phyloP scores from a whole-genome alignment of 768 basidiomycete species.

The Lenzites betulinus region DNA sequence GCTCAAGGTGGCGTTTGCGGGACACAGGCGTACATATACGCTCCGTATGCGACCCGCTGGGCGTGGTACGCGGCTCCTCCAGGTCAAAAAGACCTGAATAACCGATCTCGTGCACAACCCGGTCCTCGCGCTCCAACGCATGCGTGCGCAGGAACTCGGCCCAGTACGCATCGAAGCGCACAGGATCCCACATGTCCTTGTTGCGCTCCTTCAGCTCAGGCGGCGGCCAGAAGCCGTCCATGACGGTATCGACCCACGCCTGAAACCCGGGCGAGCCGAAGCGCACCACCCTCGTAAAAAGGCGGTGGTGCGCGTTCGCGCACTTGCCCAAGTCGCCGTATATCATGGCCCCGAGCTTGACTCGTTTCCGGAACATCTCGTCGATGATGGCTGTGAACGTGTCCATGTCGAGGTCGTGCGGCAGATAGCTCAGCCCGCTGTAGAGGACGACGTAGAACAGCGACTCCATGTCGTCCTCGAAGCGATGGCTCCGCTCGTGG shows the following conservation, averaged over 20 bases:
- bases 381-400: neutral
- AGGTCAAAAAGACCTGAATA: neutral
- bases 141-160: neutral
- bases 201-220: neutral
- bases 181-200: neutral
- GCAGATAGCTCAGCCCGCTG: neutral
- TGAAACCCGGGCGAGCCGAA: neutral
- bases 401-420: neutral
- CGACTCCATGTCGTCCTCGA: neutral
- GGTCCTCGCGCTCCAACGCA: neutral
- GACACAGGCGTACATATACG: too few species aligned
- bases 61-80: neutral
- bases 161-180: conserved; percentile 3
- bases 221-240: neutral
- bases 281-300: neutral
- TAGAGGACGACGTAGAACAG: neutral
- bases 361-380: neutral
- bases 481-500: neutral
- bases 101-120: neutral
- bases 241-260: conserved; percentile 1
- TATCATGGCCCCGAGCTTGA: neutral
- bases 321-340: neutral
- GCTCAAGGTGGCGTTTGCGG: neutral
- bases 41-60: neutral
- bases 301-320: neutral